Evolutionary conservation across 345 rosid genomes (phyloP), one percentile per base, ranked within the genome.

Genomic region (Camelina neglecta): DNA sequence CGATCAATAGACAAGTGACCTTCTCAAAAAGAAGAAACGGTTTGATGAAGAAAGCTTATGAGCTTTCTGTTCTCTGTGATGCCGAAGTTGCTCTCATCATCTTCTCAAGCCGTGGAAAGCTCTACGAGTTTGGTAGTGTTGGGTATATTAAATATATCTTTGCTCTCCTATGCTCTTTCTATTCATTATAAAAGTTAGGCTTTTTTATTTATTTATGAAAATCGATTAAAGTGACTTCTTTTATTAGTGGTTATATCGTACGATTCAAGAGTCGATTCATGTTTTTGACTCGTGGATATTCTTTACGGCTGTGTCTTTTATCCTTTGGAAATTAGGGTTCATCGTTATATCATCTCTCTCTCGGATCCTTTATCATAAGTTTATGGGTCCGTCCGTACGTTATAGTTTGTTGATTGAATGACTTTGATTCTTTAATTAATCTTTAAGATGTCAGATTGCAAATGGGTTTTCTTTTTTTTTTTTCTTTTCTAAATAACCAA

Each of bases 31-130:
- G 96, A 74, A 85, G 96, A 55, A 89, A 85, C 50, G 96, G 96
- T 35, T 69, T 91, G 69, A 65, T 91, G 56, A 91, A 91, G 85
- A 91, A 91, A 86, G 96, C 93, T 67, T 89, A 86, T 51, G 96
- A 91, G 65, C 96, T 91, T 62, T 90, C 96, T 67, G 89, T 90
- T 51, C 93, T 90, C 0, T 90, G 96, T 13, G 96, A 90, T 79
- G 96, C 90, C 12, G 96, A 90, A 71, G 81, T 90, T 75, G 97
- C 94, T 21, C 91, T 91, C 42, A 89, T 91, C 72, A 79, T 91
- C 84, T 91, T 91, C 91, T 91, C 97, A 33, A 89, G 89, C 60
- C 90, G 97, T 20, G 95, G 93, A 73, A 91, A 91, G 88, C 88
- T 88, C 71, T 92, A 84, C 60, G 97, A 92, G 78, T 92, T 91